Evolutionary conservation across 345 rosid species (phyloP).

Genomic region (Eucalyptus erythrocorys): DNA sequence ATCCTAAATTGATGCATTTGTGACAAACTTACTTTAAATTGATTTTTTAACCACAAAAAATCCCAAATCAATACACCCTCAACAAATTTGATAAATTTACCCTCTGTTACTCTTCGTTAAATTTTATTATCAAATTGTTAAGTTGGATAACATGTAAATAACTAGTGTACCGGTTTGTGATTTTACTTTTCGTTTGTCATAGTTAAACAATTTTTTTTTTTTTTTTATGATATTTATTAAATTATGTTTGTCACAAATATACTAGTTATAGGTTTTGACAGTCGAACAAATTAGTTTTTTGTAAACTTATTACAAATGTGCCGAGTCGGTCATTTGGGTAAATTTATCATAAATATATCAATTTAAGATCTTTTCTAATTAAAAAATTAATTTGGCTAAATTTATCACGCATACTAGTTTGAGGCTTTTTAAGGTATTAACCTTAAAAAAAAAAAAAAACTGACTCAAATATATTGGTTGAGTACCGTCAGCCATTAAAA

Average conservation of each 20-base stretch:
- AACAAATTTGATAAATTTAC: too few relatives aligned
- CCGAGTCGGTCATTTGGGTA: rapidly evolving
- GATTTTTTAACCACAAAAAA: rapidly evolving
- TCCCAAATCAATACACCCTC: rapidly evolving
- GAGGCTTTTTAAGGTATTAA: rapidly evolving
- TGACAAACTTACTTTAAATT: rapidly evolving
- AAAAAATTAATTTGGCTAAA: rapidly evolving
- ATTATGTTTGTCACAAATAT: too few relatives aligned
- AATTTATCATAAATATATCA: rapidly evolving
- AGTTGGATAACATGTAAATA: rapidly evolving
- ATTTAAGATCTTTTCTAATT: rapidly evolving
- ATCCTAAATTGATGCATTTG: rapidly evolving
- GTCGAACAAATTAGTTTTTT: too few relatives aligned
- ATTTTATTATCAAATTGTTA: too few relatives aligned
- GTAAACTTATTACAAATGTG: rapidly evolving
- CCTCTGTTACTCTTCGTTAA: rapidly evolving
- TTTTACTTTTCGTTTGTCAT: too few relatives aligned
- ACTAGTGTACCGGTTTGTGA: rapidly evolving
- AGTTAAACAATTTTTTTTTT: too few relatives aligned
- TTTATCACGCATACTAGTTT: rapidly evolving
- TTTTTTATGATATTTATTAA: too few relatives aligned
- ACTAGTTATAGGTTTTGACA: rapidly evolving
- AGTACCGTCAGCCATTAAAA: background rate
- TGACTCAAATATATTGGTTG: background rate
- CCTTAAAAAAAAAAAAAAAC: rapidly evolving